Evolutionary conservation across 495 filamentous ascomycete species (phyloP).

Genomic region (Talaromyces liani): DNA sequence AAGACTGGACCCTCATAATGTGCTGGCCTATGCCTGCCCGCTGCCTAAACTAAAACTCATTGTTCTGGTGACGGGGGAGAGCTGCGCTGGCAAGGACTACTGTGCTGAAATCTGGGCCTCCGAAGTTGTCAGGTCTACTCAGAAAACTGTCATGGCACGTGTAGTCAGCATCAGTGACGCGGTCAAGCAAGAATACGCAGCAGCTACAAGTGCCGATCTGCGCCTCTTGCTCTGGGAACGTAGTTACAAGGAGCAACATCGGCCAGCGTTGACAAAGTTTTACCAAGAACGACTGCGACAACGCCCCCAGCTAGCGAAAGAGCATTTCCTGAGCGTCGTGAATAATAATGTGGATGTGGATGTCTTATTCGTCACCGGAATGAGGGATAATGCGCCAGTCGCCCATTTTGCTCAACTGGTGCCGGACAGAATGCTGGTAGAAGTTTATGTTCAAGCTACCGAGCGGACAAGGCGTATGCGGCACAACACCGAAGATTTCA

Average conservation of each 20-base stretch:
- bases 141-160: slow-evolving; percentile 19
- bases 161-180: slow-evolving; percentile 52
- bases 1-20: slow-evolving; percentile 40
- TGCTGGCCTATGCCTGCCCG: slow-evolving; percentile 50
- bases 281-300: slow-evolving; percentile 39
- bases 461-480: slow-evolving; percentile 2
- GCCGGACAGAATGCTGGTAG: slow-evolving; percentile 46
- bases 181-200: slow-evolving; percentile 53
- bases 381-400: slow-evolving; percentile 58
- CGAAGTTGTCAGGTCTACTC: slow-evolving; percentile 14
- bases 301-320: slow-evolving; percentile 42
- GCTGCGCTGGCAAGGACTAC: slow-evolving; percentile 53
- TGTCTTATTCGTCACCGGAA: slow-evolving; percentile 56
- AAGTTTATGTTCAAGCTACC: slow-evolving; percentile 44
- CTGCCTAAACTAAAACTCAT: slow-evolving; percentile 43
- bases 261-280: slow-evolving; percentile 45
- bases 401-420: slow-evolving; percentile 47
- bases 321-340: slow-evolving; percentile 49
- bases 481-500: too few relatives aligned
- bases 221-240: slow-evolving; percentile 43
- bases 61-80: slow-evolving; percentile 54
- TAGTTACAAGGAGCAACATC: slow-evolving; percentile 56
- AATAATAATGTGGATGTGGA: slow-evolving; percentile 36
- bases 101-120: slow-evolving; percentile 49
- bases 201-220: slow-evolving; percentile 42